Evolutionary conservation across 805 yeast species (phyloP).

Genomic region (Ogataea parapolymorpha): DNA sequence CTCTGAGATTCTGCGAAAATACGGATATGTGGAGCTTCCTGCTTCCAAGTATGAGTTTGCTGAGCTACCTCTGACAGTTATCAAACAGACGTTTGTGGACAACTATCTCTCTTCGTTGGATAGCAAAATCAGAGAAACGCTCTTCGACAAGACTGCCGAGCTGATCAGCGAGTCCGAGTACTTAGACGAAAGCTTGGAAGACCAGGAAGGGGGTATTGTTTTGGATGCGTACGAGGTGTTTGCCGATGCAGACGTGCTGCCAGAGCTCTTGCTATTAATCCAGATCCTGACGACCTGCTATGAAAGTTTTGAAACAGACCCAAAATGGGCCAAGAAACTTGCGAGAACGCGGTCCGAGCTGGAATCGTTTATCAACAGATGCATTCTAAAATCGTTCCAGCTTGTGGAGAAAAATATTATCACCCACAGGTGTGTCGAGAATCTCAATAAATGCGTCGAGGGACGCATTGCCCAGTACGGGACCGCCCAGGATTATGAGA

Average conservation of each 20-base stretch:
- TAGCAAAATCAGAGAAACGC: slow-evolving; percentile 11
- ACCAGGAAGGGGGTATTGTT: slow-evolving; percentile 36
- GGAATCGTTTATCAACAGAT: slow-evolving; percentile 41
- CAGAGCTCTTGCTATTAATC: slow-evolving; percentile 55
- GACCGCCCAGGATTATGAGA: slow-evolving; percentile 12
- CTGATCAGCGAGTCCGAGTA: slow-evolving; percentile 35
- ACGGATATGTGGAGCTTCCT: slow-evolving; percentile 79
- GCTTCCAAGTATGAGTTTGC: slow-evolving; percentile 79
- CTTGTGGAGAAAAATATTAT: slow-evolving; percentile 49
- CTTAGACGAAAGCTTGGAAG: slow-evolving; percentile 31
- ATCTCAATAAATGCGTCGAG: slow-evolving; percentile 34
- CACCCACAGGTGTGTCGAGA: slow-evolving; percentile 35
- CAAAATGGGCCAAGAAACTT: slow-evolving; percentile 32
- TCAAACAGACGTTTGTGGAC: slow-evolving; percentile 37
- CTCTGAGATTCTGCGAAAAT: slow-evolving; percentile 83
- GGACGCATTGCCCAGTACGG: slow-evolving; percentile 42
- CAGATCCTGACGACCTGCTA: slow-evolving; percentile 46
- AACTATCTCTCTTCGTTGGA: slow-evolving; percentile 25
- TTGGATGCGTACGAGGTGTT: slow-evolving; percentile 64
- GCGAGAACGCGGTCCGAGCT: slow-evolving; percentile 26
- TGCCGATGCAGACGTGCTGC: slow-evolving; percentile 50
- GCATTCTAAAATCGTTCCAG: slow-evolving; percentile 59
- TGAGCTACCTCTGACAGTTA: slow-evolving; percentile 53
- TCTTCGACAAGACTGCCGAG: slow-evolving; percentile 37
- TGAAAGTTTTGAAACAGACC: slow-evolving; percentile 30